These are phyloP conservation scores for Calonectria fujianensis DNA, from an alignment of 2,329 filamentous ascomycete genomes.

Conservation along the genomic window DNA sequence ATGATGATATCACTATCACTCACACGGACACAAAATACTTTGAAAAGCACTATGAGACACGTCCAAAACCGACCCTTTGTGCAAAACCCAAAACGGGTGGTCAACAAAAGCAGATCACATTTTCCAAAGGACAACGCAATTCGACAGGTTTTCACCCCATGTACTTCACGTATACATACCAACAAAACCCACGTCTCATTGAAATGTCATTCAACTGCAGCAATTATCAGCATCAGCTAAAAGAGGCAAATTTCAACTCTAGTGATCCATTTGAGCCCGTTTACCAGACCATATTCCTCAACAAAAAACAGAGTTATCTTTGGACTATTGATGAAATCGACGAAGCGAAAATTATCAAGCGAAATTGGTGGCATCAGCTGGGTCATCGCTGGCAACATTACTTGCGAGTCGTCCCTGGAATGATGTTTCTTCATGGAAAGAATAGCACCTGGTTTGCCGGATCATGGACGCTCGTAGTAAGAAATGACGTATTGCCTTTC, in stretches of 20 bases:
- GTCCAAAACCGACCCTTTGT: conserved; percentile 71
- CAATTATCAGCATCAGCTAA: conserved; percentile 85
- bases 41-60: conserved; percentile 80
- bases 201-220: conserved; percentile 86
- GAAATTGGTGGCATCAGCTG: conserved; percentile 82
- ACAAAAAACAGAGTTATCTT: conserved; percentile 72
- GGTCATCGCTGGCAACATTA: conserved; percentile 80
- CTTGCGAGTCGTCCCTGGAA: conserved; percentile 78
- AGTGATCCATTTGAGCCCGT: conserved; percentile 72
- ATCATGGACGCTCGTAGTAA: conserved; percentile 81
- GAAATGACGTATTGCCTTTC: conserved; percentile 43
- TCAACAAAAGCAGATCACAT: conserved; percentile 63
- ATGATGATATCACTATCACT: conserved; percentile 82
- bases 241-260: conserved; percentile 57
- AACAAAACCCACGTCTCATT: conserved; percentile 72
- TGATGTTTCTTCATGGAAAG: conserved; percentile 83
- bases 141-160: conserved; percentile 76
- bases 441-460: conserved; percentile 79
- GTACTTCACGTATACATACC: conserved; percentile 79
- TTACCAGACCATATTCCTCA: conserved; percentile 82
- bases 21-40: conserved; percentile 80
- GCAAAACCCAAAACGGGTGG: conserved; percentile 66
- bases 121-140: conserved; percentile 67
- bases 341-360: conserved; percentile 75
- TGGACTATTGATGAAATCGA: conserved; percentile 78